Evolutionary conservation across 441 rosid species (phyloP), one percentile per base, ranked within the genome.

Genomic region (Jatropha podagrica): DNA sequence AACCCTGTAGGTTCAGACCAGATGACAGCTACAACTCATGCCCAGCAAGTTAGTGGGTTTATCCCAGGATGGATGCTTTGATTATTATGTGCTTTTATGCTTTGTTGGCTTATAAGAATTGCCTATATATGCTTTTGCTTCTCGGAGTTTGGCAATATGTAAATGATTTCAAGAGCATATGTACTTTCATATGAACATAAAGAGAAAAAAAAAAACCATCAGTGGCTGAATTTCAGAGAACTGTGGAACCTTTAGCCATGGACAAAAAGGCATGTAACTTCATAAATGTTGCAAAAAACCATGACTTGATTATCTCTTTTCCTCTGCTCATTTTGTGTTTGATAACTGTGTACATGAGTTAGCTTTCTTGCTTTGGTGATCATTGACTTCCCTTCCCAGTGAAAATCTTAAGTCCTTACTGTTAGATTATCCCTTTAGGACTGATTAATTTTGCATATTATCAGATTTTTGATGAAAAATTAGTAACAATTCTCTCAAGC

Each of bases 51-150:
- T 27, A 82, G 71, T 68, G 97, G 99, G 44, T 95, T 88, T 78
- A 87, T 95, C 74, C 99, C 99, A 40, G 99, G 98, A 61, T 93
- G 99, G 99, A 95, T 93, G 99, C 94, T 95, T 65, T 93, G 83
- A 92, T 52, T 66, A 74, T 72, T 32, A 61, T 12, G 65, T n/a
- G 7, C 10, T 44, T 17, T 10, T 58, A 38, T 23, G 42, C 4
- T 11, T 49, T 69, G 18, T 2, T 38, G 18, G 71, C 27, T 46
- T 61, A 73, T 68, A 75, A 69, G 17, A 56, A 2, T 27, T 4
- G 76, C 17, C 9, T 5, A 32, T 48, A 60, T 48, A 65, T 65
- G 63, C 70, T 70, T 74, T 67, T 79, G 78, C 72, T 77, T 68
- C 49, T 64, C 37, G 60, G 66, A 77, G 79, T 63, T 63, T 73